Conservation (phyloP, 2,329 filamentous ascomycete genomes). For the Xenoacremonium recifei region DNA sequence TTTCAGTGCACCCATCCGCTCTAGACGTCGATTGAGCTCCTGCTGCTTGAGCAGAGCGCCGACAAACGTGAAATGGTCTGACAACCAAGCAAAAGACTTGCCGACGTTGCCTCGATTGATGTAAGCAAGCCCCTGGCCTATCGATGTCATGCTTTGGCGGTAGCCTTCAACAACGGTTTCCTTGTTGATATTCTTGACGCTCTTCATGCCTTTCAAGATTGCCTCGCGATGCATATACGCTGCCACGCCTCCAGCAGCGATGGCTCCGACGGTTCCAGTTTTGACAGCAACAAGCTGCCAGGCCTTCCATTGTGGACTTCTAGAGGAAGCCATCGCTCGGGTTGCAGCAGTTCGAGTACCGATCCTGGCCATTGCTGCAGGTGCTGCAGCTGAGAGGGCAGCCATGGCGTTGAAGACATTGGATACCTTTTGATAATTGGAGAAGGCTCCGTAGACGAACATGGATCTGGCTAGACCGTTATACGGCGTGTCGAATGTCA, state of each 20-base stretch:
- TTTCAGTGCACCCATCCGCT: conserved; percentile 57
- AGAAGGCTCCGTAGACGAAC: conserved; percentile 61
- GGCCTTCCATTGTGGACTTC: conserved; percentile 46
- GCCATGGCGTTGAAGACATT: conserved; percentile 58
- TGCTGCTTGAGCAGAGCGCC: conserved; percentile 73
- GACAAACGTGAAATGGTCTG: conserved; percentile 82
- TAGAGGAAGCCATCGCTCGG: conserved; percentile 18
- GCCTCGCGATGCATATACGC: conserved; percentile 76
- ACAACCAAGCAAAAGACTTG: conserved; percentile 73
- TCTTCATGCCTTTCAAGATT: conserved; percentile 52
- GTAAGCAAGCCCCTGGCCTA: conserved; percentile 55
- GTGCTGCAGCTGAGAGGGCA: conserved; percentile 48
- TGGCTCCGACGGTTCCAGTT: conserved; percentile 78
- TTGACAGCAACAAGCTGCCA: conserved; percentile 71
- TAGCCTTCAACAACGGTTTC: conserved; percentile 48
- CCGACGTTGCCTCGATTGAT: conserved; percentile 59
- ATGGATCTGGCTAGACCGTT: conserved; percentile 61
- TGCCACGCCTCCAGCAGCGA: conserved; percentile 76
- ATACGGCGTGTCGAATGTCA: conserved; percentile 85
- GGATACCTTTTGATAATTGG: conserved; percentile 57
- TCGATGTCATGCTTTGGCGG: conserved; percentile 45
- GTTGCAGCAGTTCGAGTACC: conserved; percentile 17
- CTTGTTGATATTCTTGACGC: conserved; percentile 46
- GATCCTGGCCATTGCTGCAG: conserved; percentile 38
- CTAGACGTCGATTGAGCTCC: conserved; percentile 67